phyloP scores from a whole-genome alignment of 2,329 filamentous ascomycete species.

The Ophiocordyceps camponoti-floridani region DNA sequence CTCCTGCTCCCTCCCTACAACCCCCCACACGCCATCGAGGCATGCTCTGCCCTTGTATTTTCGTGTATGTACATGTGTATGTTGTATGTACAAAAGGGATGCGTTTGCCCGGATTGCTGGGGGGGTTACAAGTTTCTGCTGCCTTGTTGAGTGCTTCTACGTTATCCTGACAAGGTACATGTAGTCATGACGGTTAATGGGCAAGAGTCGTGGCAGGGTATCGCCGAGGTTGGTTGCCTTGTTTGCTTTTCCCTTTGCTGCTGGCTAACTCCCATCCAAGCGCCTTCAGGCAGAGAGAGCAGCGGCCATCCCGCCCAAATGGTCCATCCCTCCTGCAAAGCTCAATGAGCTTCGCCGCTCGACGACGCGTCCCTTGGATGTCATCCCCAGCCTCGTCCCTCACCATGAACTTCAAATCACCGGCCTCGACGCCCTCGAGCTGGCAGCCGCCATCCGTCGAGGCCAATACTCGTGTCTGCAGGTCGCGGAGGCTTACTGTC shows the following conservation, averaged over 20 bases:
- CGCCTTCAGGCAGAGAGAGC: slow-evolving; percentile 1
- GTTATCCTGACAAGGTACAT: no score
- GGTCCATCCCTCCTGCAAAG: slow-evolving; percentile 3
- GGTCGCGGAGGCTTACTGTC: slow-evolving; percentile 10
- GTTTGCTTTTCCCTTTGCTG: not conserved
- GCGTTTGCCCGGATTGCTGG: no score
- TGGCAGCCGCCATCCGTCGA: slow-evolving; percentile 5
- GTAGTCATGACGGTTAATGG: not conserved
- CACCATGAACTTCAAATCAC: slow-evolving; percentile 8
- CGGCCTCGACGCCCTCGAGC: slow-evolving; percentile 3
- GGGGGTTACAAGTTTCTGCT: no score
- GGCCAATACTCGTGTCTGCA: slow-evolving; percentile 7
- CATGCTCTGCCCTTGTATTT: no score
- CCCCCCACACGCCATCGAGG: no score
- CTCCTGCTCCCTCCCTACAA: no score
- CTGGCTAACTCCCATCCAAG: slow-evolving; percentile 1
- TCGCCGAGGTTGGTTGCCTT: slow-evolving; percentile 3
- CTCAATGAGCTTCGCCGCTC: slow-evolving; percentile 3
- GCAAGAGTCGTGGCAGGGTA: slow-evolving; percentile 1
- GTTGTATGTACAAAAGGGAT: no score
- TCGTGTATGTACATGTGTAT: no score
- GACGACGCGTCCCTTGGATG: slow-evolving; percentile 2
- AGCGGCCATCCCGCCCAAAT: slow-evolving; percentile 3
- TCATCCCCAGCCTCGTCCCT: slow-evolving; percentile 3
- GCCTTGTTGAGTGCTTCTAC: no score